Conservation (phyloP, 1,284 basidiomycete genomes). For the Irpex rosettiformis region DNA sequence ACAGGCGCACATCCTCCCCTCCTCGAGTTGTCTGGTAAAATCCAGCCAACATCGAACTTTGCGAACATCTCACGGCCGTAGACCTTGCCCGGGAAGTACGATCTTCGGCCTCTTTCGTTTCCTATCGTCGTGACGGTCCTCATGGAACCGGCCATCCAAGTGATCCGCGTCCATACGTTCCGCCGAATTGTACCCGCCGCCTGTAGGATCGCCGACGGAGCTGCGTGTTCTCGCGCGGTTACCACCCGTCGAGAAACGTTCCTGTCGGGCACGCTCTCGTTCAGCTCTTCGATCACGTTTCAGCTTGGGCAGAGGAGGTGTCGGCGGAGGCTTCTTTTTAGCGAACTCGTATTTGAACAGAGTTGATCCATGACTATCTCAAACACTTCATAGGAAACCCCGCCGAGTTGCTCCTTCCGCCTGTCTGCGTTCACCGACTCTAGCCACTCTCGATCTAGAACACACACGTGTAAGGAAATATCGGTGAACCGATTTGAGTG, state of each 20-base stretch:
- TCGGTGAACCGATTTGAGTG: neutral
- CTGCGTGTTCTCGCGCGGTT: slow-evolving; percentile 45
- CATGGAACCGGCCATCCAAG: neutral
- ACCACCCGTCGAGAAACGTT: slow-evolving; percentile 30
- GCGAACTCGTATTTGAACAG: slow-evolving; percentile 69
- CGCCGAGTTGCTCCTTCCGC: slow-evolving; percentile 72
- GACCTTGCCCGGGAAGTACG: slow-evolving; percentile 42
- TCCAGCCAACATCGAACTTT: slow-evolving; percentile 88
- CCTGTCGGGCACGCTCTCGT: slow-evolving; percentile 21
- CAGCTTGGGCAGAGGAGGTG: slow-evolving; percentile 28
- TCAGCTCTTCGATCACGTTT: slow-evolving; percentile 42
- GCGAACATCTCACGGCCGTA: slow-evolving; percentile 74
- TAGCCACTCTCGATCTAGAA: slow-evolving; percentile 91
- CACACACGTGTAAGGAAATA: too few species aligned
- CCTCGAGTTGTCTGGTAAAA: slow-evolving; percentile 72
- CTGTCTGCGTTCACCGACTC: slow-evolving; percentile 84
- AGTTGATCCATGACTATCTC: slow-evolving; percentile 94
- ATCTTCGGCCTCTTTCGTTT: slow-evolving; percentile 19
- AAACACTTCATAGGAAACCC: slow-evolving; percentile 83
- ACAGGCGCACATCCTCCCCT: slow-evolving; percentile 48
- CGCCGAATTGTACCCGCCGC: neutral
- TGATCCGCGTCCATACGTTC: neutral
- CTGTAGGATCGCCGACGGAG: slow-evolving; percentile 22
- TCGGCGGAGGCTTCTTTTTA: slow-evolving; percentile 47
- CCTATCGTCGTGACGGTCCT: neutral